phyloP scores from a whole-genome alignment of 257 asterid genomes.

The Solanum appendiculatum region DNA sequence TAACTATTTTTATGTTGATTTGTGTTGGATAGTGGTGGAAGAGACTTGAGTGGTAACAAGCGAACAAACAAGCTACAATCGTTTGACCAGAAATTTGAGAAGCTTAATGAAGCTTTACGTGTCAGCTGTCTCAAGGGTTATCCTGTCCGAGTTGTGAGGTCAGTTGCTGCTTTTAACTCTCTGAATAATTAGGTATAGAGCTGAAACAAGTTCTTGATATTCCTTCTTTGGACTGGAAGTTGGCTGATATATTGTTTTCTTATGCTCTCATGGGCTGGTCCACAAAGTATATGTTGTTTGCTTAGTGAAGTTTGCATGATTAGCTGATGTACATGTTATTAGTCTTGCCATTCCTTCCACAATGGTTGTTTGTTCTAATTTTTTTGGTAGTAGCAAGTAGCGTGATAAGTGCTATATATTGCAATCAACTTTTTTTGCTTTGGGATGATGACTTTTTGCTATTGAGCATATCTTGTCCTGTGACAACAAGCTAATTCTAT shows the following conservation, averaged over 20 bases:
- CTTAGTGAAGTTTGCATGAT: background rate
- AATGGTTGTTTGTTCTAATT: background rate
- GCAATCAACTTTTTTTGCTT: background rate
- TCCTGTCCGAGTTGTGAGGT: slow-evolving; percentile 97
- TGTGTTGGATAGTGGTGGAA: slow-evolving; percentile 71
- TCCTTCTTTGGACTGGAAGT: background rate
- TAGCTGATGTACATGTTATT: background rate
- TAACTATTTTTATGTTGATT: slow-evolving; percentile 11
- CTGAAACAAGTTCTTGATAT: background rate
- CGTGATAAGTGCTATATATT: background rate
- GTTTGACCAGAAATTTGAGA: slow-evolving; percentile 62
- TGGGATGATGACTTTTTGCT: background rate
- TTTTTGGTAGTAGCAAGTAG: background rate
- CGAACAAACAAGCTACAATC: slow-evolving; percentile 77
- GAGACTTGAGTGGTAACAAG: slow-evolving; percentile 83
- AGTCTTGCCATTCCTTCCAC: background rate
- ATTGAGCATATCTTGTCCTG: background rate
- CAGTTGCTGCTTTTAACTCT: slow-evolving; percentile 3
- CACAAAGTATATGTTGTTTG: background rate
- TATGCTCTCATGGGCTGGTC: background rate
- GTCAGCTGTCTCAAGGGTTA: slow-evolving; percentile 78
- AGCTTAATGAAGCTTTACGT: slow-evolving; percentile 66
- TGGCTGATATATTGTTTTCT: background rate
- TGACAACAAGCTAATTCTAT: background rate
- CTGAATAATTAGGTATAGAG: background rate